Base-by-base conservation (phyloP, 345 rosid species). In the Boechera divaricarpa region DNA sequence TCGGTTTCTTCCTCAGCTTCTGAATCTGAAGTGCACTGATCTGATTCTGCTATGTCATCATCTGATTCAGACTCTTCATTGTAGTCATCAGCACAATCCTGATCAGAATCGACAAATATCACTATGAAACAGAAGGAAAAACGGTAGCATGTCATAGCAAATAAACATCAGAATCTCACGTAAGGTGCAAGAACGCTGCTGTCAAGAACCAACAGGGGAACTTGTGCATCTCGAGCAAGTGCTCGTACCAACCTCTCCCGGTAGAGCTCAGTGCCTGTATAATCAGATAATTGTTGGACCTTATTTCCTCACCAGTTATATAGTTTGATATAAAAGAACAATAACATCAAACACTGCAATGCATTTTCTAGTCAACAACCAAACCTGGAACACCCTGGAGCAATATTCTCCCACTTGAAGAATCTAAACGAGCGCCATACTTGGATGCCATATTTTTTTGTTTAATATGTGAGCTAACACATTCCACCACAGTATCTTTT, bases 351-450 rank as follows among this genome's bases (percentile, higher is more conserved):
- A 39, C 39, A 56, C 18, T 45, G 75, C 62, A 45, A 71, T 59
- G 36, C 66, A 45, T 18, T 12, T 35, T 11, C 58, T 13, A n/a
- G 62, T 15, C 63, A 63, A 35, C 54, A 11, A 71, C 71, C 71
- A 63, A 45, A 94, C 97, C 98, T 85, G 99, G 98, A 79, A 88
- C 81, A 86, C 96, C 89, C 81, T 88, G 96, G 64, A 95, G 94
- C 85, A 91, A 62, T 83, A 95, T 88, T 83, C 98, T 89, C 70
- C 94, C 91, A 82, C 92, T 89, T 44, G 98, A 92, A 78, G 96
- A 88, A 45, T 83, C 21, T 84, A 95, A 81, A 53, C 89, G 91
- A 76, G 94, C 82, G 71, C 99, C 99, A 77, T 83, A 88, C 2
- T 80, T 66, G 58, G 87, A 72, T 58, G 86, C 53, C 7, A 78